Evolutionary conservation across 75 land plant genomes (phyloP), one percentile per base, ranked within the genome.

Genomic region (Pinus albicaulis): DNA sequence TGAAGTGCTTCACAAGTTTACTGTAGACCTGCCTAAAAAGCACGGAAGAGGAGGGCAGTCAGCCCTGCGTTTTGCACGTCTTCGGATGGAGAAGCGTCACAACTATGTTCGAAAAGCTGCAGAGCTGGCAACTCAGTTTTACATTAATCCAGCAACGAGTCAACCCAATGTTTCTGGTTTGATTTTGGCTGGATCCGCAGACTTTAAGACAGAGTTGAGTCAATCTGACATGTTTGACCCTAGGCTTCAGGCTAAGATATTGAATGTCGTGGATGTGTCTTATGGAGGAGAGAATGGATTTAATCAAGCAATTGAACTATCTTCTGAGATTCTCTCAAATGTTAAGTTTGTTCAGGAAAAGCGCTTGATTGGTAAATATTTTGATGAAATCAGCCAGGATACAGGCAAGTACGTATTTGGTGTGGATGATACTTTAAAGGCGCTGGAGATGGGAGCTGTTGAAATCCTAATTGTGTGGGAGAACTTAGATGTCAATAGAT

Each of bases 181-280:
- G 23, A 82, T 85, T 44, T 65, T 85, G 28, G 87, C 87, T 31
- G 87, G 87, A 34, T 85, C 87, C 53, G 87, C 87, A 48, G 87
- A 85, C 72, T 85, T 85, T 38, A 90, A 92, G 76, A 87, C 92
- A 58, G 94, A 90, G 77, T 73, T 92, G 61, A 87, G 92, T 73
- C 89, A 92, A 72, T 87, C 92, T 38, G 94, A 90, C 73, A 90
- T 90, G 92, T 92, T 92, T 92, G 94, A 92, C 64, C 92, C 84
- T n/a, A 84, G 90, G 57, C 83, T 92, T 13, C 90, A 92, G 63
- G 88, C 87, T 1, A 92, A 92, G 74, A 83, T 87, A 61, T 59
- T 90, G 75, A 92, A 92, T 72, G 90, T 87, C 48, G 90, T 89
- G 17, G 85, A 89, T 80, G 90, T 89, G 20, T 87, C 86, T 1